A percentile compares a stretch with the other conserved stretches of the same genome.
phyloP scores from a whole-genome alignment of 495 filamentous ascomycete species.

The Aspergillus coremiiformis region DNA sequence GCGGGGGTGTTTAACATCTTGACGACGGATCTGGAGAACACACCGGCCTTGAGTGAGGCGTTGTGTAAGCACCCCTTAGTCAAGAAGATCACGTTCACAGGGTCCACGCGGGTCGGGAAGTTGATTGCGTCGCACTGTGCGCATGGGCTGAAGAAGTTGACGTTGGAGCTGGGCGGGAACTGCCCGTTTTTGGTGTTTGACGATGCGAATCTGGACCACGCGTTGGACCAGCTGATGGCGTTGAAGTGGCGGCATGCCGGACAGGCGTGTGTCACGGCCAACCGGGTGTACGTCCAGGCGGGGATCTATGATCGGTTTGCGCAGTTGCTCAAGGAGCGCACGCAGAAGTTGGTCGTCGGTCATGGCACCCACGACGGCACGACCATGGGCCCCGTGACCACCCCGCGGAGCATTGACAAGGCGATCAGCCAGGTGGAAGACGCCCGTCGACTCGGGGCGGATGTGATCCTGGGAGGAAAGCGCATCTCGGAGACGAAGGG shows the following conservation, averaged over 20 bases:
- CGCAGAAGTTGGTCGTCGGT: conserved; percentile 52
- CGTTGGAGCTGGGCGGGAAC: conserved; percentile 68
- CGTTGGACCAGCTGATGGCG: conserved; percentile 50
- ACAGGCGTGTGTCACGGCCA: conserved; percentile 69
- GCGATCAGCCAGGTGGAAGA: conserved; percentile 55
- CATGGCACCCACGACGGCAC: conserved; percentile 51
- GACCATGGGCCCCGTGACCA: conserved; percentile 65
- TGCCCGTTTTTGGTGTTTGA: conserved; percentile 70
- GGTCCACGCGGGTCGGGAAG: conserved; percentile 58
- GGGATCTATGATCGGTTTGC: conserved; percentile 50
- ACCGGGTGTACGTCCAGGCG: conserved; percentile 61
- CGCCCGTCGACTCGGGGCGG: conserved; percentile 52
- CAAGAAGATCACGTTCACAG: conserved; percentile 70
- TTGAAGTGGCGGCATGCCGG: conserved; percentile 63
- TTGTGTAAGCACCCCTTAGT: conserved; percentile 58
- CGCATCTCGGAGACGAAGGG: conserved; percentile 40
- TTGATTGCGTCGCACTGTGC: conserved; percentile 53
- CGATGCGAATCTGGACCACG: conserved; percentile 60
- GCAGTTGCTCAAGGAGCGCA: conserved; percentile 45
- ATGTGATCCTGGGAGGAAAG: conserved; percentile 52
- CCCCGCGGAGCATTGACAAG: conserved; percentile 55
- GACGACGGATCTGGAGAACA: conserved; percentile 54
- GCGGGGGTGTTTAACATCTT: conserved; percentile 50
- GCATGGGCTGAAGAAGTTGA: conserved; percentile 61
- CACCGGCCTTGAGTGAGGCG: conserved; percentile 54